phyloP scores from a whole-genome alignment of 805 yeast genomes.

The Lipomyces starkeyi region DNA sequence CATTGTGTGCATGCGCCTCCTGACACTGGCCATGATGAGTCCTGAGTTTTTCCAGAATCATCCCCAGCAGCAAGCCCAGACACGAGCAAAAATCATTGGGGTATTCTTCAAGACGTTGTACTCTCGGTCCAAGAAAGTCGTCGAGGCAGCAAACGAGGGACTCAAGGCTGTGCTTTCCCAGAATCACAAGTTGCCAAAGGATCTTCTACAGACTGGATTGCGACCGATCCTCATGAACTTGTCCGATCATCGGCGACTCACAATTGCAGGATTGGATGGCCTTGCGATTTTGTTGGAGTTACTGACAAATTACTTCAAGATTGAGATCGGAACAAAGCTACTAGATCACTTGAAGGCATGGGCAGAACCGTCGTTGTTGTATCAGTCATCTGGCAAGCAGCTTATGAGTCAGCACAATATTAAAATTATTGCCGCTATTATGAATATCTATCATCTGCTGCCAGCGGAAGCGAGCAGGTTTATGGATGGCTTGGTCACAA shows the following conservation, averaged over 20 bases:
- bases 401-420: slow-evolving; percentile 81
- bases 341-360: slow-evolving; percentile 94
- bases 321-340: slow-evolving; percentile 92
- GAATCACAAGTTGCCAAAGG: slow-evolving; percentile 89
- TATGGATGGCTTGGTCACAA: slow-evolving; percentile 81
- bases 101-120: slow-evolving; percentile 93
- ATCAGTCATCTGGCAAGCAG: slow-evolving; percentile 78
- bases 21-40: slow-evolving; percentile 82
- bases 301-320: slow-evolving; percentile 89
- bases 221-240: slow-evolving; percentile 95
- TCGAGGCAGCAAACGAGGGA: slow-evolving; percentile 92
- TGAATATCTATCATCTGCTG: slow-evolving; percentile 86
- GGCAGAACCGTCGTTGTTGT: slow-evolving; percentile 83
- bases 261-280: slow-evolving; percentile 90
- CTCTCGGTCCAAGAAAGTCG: slow-evolving; percentile 81
- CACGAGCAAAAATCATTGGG: slow-evolving; percentile 83
- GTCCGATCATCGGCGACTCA: slow-evolving; percentile 88
- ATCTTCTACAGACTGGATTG: slow-evolving; percentile 89
- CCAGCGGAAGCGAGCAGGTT: slow-evolving; percentile 93
- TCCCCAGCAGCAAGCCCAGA: slow-evolving; percentile 58
- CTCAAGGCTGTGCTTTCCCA: slow-evolving; percentile 81
- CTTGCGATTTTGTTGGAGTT: slow-evolving; percentile 84
- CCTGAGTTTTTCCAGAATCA: slow-evolving; percentile 77
- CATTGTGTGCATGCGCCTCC: slow-evolving; percentile 83
- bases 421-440: slow-evolving; percentile 84